These are phyloP conservation scores for Isabelozyma heimii DNA, from an alignment of 805 yeast species.

Conservation along the genomic window DNA sequence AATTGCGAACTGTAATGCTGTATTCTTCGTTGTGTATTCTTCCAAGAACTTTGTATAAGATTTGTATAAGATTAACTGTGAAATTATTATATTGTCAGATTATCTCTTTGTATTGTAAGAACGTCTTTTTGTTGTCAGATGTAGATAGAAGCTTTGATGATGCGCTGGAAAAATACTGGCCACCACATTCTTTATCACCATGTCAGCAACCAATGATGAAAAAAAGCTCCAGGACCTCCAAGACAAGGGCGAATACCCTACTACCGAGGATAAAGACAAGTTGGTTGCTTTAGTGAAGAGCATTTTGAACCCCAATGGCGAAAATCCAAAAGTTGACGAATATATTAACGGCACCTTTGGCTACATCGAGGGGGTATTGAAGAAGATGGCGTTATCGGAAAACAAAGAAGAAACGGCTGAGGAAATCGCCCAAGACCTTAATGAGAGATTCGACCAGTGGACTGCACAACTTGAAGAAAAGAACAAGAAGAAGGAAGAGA, in stretches of 20 bases:
- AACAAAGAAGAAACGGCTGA: slow-evolving; percentile 32
- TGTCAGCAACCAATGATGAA: background rate
- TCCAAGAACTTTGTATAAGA: too few relatives aligned
- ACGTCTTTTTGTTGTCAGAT: too few relatives aligned
- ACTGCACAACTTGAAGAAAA: slow-evolving; percentile 11
- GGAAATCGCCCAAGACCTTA: slow-evolving; percentile 35
- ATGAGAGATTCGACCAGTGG: slow-evolving; percentile 26
- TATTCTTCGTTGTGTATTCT: too few relatives aligned
- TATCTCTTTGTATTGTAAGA: too few relatives aligned
- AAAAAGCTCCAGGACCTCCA: background rate
- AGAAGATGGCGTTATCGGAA: slow-evolving; percentile 27
- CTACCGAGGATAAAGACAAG: background rate
- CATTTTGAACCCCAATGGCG: slow-evolving; percentile 26
- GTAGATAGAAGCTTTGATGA: background rate
- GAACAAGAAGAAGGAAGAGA: slow-evolving; percentile 1
- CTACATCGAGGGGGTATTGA: slow-evolving; percentile 22
- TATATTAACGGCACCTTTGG: slow-evolving; percentile 23
- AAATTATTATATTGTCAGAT: too few relatives aligned
- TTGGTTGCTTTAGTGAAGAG: slow-evolving; percentile 3
- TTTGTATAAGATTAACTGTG: background rate
- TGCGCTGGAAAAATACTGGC: background rate
- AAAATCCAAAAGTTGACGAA: slow-evolving; percentile 23
- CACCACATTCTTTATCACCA: background rate
- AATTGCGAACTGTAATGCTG: too few relatives aligned
- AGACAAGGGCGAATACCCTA: background rate